phyloP scores from a whole-genome alignment of 169 alveolate genomes.

The Cryptosporidium sp. region DNA sequence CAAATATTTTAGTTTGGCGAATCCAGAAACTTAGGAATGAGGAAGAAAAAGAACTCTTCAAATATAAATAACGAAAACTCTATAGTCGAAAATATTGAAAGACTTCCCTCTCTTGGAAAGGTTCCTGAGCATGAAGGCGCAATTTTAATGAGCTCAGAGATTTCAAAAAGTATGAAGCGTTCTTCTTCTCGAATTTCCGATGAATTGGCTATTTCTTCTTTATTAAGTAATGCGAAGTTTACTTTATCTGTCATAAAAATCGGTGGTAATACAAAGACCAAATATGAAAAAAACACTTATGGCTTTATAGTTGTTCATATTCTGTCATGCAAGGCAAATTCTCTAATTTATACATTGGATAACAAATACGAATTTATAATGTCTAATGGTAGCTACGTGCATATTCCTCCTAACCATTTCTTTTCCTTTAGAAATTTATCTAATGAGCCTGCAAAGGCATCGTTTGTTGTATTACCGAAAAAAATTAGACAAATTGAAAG shows the following conservation, averaged over 20 bases:
- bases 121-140: constrained; percentile 76
- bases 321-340: constrained; percentile 64
- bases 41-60: constrained; percentile 24
- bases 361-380: constrained; percentile 58
- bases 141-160: constrained; percentile 59
- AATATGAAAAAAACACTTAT: constrained; percentile 40
- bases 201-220: constrained; percentile 60
- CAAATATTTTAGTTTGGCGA: too few species aligned
- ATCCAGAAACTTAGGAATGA: background rate
- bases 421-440: constrained; percentile 60
- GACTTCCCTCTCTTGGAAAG: constrained; percentile 67
- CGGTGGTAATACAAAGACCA: constrained; percentile 59
- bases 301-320: constrained; percentile 69
- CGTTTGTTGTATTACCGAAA: constrained; percentile 54
- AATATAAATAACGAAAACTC: constrained; percentile 18
- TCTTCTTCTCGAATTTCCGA: constrained; percentile 62
- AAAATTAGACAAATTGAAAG: constrained; percentile 20
- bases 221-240: constrained; percentile 61
- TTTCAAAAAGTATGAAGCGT: constrained; percentile 61
- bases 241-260: constrained; percentile 50
- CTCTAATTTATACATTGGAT: constrained; percentile 49
- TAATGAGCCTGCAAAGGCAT: constrained; percentile 62
- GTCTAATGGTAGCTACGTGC: constrained; percentile 69
- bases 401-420: constrained; percentile 61
- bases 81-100: constrained; percentile 52